Evolutionary conservation across 2,329 filamentous ascomycete species (phyloP).

Genomic region (Calonectria pseudoturangicola): DNA sequence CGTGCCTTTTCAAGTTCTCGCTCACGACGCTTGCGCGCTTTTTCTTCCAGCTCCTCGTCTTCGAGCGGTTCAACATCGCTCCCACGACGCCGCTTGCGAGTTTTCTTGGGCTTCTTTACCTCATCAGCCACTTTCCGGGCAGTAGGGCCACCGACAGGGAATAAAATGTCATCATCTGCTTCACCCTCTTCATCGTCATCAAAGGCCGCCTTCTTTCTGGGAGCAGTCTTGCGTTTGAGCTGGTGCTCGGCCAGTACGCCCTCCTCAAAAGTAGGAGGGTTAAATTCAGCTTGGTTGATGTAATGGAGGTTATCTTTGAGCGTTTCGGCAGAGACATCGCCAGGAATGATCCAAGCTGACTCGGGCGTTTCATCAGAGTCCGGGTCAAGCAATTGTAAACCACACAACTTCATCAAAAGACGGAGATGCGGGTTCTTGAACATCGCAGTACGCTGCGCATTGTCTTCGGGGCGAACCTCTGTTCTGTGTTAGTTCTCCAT

Average conservation of each 20-base stretch:
- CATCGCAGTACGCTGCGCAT: slow-evolving; percentile 81
- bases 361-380: slow-evolving; percentile 82
- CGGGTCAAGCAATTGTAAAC: slow-evolving; percentile 76
- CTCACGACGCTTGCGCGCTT: slow-evolving; percentile 76
- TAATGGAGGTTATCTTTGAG: slow-evolving; percentile 81
- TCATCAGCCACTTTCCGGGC: slow-evolving; percentile 71
- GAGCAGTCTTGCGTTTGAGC: slow-evolving; percentile 81
- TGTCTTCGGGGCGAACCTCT: slow-evolving; percentile 79
- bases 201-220: slow-evolving; percentile 75
- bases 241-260: slow-evolving; percentile 84
- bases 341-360: slow-evolving; percentile 86
- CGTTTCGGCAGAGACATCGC: slow-evolving; percentile 76
- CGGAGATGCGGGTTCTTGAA: slow-evolving; percentile 93
- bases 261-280: slow-evolving; percentile 85
- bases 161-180: slow-evolving; percentile 72
- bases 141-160: slow-evolving; percentile 81
- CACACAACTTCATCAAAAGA: slow-evolving; percentile 86
- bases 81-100: slow-evolving; percentile 68
- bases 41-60: slow-evolving; percentile 79
- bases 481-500: slow-evolving; percentile 54
- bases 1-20: slow-evolving; percentile 85
- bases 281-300: slow-evolving; percentile 87
- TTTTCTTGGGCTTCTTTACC: slow-evolving; percentile 72
- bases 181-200: slow-evolving; percentile 81
- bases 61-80: slow-evolving; percentile 67